Base-by-base conservation (phyloP, 257 asterid genomes). In the Solanum tarapatanum region DNA sequence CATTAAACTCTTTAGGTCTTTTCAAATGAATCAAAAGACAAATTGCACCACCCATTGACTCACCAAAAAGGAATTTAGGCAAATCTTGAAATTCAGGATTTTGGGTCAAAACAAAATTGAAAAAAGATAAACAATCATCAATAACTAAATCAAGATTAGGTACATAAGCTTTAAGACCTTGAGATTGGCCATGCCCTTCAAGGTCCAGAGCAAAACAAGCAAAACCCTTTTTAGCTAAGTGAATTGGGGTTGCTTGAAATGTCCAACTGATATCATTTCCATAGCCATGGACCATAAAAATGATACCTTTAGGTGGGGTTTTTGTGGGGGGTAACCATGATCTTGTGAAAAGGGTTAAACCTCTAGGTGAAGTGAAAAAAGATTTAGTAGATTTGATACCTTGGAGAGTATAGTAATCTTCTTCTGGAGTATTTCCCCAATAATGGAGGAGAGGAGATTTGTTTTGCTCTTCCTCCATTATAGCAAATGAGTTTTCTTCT, bases 251-350 rank as follows among this genome's bases (percentile, higher is more conserved):
- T 72, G 91, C 92, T 88, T 96, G 98, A 86, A 94, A 96, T 8
- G 95, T 95, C 99, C 97, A 96, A 95, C 98, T 95, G 91, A 93
- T 93, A 91, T 94, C 98, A 84, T 95, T 95, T 79, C 98, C 98
- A 32, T 95, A 96, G 89, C 99, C 99, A 79, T 96, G 98, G 92
- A 95, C 90, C 99, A 96, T 96, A 60, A 93, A 93, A 92, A 96
- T 84, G 94, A 92, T 41, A 91, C 94, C 98, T 70, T 93, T 98
- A 70, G 98, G 94, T 6, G 87, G 92, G 37, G 8, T 62, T 62
- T 62, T 77, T 0, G 24, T 21, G 82, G 68, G 0, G 82, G 98
- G 98, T 55, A 84, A 90, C 98, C 98, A 96, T 4, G 98, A 93
- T 89, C 90, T 92, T 33, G 98, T 96, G 96, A 95, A 95, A 9